Evolutionary conservation across 192 early-diverging fungal genomes (phyloP), one percentile per base, ranked within the genome.

Genomic region (Coemansia sp.): DNA sequence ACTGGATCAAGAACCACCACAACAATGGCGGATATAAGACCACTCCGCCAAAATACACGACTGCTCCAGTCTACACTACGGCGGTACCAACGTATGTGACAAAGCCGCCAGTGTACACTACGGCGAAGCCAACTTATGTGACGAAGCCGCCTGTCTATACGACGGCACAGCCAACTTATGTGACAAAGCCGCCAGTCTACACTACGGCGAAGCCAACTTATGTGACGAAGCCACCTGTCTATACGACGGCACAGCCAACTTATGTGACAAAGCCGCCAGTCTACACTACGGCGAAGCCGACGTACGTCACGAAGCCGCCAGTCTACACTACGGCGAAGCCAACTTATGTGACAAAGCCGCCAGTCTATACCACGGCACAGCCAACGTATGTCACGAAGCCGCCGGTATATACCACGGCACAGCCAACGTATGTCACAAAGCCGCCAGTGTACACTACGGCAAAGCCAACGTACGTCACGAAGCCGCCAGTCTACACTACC

Each of bases 251-350:
- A 0, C 9, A 37, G 8, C 59, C 59, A 1, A 43, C 41, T 0
- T 61, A 61, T 22, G 17, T 43, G 4, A 61, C 59, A 0, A 4
- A n/a, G 41, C 17, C 45, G 25, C 59, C 59, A 1, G 59, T 48
- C 6, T 47, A 39, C 19, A 22, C 37, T 0, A 31, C 57, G 0
- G 27, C 11, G 0, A 0, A 25, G 11, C 57, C 57, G 0, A 35
- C 29, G 4, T 58, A 61, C 16, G 17, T 43, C 11, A 61, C 59
- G 3, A 25, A 12, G 23, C 16, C 59, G 1, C 41, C 59, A 0
- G 59, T 41, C 10, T 41, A 61, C 6, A 31, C 43, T 1, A 47
- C 23, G 0, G 16, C 17, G 1, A 45, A 29, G 12, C 56, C 56
- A 0, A 21, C 39, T 0, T 57, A 43, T 21, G 16, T 39, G 0